Conservation (phyloP, 2,329 filamentous ascomycete genomes). For the Ascocoryne sarcoides region DNA sequence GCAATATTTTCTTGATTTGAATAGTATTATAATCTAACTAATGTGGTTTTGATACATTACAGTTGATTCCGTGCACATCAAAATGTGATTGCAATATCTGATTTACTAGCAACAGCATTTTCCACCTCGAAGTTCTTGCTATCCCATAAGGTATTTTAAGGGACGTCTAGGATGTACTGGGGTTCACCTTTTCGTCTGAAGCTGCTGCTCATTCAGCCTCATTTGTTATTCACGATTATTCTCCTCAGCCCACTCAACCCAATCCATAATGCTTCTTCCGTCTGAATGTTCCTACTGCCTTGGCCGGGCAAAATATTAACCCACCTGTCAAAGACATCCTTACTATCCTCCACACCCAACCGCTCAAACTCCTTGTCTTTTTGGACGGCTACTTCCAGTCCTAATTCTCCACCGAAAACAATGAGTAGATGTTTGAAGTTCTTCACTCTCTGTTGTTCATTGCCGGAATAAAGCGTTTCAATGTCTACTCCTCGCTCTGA, state of each 20-base stretch:
- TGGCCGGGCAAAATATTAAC: conserved; percentile 73
- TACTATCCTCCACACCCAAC: conserved; percentile 50
- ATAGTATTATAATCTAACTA: too few relatives aligned
- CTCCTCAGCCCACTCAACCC: conserved; percentile 60
- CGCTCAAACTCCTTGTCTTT: conserved; percentile 48
- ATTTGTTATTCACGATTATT: conserved; percentile 33
- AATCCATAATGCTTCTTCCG: conserved; percentile 76
- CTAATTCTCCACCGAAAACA: conserved; percentile 73
- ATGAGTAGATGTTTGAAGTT: conserved; percentile 65
- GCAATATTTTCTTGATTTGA: too few relatives aligned
- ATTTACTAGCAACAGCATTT: too few relatives aligned
- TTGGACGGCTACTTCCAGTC: conserved; percentile 65
- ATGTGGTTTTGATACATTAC: too few relatives aligned
- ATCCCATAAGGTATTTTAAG: too few relatives aligned
- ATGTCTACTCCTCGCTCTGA: conserved; percentile 59
- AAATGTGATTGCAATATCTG: too few relatives aligned
- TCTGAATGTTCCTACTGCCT: conserved; percentile 73
- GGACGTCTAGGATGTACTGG: too few relatives aligned
- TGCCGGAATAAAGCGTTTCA: conserved; percentile 23
- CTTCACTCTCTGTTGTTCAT: conserved; percentile 19
- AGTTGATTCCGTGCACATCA: too few relatives aligned
- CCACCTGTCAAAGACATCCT: conserved; percentile 76
- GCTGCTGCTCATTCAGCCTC: too few relatives aligned
- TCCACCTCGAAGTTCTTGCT: too few relatives aligned
- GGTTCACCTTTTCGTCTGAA: too few relatives aligned